Evolutionary conservation across 2,329 filamentous ascomycete genomes (phyloP), one percentile per base, ranked within the genome.

Genomic region (Fusarium lyarnte): DNA sequence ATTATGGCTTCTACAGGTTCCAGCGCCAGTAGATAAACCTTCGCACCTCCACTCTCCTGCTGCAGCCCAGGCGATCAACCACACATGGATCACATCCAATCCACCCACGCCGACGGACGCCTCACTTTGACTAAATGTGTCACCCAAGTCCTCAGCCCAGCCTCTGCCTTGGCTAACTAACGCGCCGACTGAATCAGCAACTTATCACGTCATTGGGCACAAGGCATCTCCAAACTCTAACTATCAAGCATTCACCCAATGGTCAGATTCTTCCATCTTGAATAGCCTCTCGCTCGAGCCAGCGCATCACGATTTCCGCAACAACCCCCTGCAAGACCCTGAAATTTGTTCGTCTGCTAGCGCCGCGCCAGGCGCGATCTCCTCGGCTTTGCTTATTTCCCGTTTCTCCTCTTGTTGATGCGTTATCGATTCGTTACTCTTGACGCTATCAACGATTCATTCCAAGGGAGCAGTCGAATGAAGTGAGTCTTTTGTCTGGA

Each of bases 271-370:
- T 43, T 31, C 19, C 31, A 5, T 63, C 27, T 27, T 55, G 27
- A 47, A 52, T 23, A 43, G 29, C 38, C 29, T 59, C 29, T 43
- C 23, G 33, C 58, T 62, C 33, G 46, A 65, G 39, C 35, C 53
- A 70, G 43, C 47, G 23, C 54, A 57, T 42, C 58, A 53, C 45
- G 63, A 49, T 68, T 69, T 68, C 51, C 38, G 46, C 45, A 39
- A 54, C 21, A 47, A 46, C 55, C 43, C 69, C 69, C 69, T 74
- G 70, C 58, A 69, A 69, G 70, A 74, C 70, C 70, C 70, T 73
- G 70, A 71, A 63, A 59, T 33, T 49, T 58, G 54, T 25, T 43
- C 42, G 58, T 27, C 38, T 41, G 43, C 65, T 73, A 73, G 70
- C 70, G 70, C 57, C 63, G 38, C 58, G 62, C 66, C 61, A 73